These are phyloP conservation scores for Kodamaea restingae DNA, from an alignment of 805 yeast genomes.

Conservation along the genomic window DNA sequence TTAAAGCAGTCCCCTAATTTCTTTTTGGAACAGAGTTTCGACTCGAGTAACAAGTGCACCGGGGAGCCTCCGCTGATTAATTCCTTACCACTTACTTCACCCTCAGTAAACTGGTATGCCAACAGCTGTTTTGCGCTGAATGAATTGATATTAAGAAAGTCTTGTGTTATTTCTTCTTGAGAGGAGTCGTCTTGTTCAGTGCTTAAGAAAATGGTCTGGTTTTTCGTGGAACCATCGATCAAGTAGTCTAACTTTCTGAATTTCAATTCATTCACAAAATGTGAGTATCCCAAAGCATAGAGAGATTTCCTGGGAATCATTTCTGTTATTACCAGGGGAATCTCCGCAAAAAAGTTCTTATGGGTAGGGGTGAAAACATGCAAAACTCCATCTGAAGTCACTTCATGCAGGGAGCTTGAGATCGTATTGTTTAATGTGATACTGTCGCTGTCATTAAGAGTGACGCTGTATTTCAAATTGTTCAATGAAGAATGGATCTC, in stretches of 20 bases:
- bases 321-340: constrained; percentile 20
- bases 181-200: constrained; percentile 31
- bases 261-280: constrained; percentile 65
- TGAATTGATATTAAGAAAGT: background rate
- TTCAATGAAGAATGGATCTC: constrained; percentile 5
- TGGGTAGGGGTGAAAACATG: constrained; percentile 24
- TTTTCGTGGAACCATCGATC: constrained; percentile 48
- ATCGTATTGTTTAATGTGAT: constrained; percentile 20
- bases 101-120: constrained; percentile 63
- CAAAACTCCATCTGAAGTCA: constrained; percentile 31
- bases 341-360: constrained; percentile 17
- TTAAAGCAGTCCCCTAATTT: constrained; percentile 56
- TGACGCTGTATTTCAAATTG: constrained; percentile 13
- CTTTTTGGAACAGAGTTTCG: constrained; percentile 55
- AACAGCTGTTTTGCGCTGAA: constrained; percentile 34
- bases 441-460: constrained; percentile 10
- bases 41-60: constrained; percentile 37
- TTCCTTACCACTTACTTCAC: constrained; percentile 30
- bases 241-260: constrained; percentile 54
- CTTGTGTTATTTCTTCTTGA: constrained; percentile 18
- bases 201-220: constrained; percentile 62
- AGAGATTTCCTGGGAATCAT: constrained; percentile 35
- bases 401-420: constrained; percentile 14
- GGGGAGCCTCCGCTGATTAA: constrained; percentile 3
- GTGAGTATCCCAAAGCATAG: constrained; percentile 45